Base-by-base conservation (phyloP, 2,329 filamentous ascomycete species). In the Fusarium nanum region DNA sequence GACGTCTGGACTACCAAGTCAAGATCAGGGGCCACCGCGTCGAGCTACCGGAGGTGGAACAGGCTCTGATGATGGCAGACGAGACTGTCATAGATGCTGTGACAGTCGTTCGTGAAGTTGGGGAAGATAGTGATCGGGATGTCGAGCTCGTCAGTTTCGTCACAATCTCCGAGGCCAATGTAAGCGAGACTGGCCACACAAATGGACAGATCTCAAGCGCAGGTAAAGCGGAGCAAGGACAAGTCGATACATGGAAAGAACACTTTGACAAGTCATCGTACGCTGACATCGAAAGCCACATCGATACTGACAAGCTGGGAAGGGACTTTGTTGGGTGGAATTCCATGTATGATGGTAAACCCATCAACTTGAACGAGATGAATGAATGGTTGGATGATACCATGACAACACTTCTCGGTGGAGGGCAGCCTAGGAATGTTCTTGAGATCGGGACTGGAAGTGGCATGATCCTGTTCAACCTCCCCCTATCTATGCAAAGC, bases 1-100 rank as follows among this genome's bases (percentile, higher is more conserved):
- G 74, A 2, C 73, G 77, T 14, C 71, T 74, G 4, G 76, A 79
- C 23, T 25, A 40, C 23, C 49, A 53, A 30, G 62, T 77, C 50
- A 79, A 79, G 58, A 66, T 79, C 12, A 71, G 76, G 22, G 77
- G 77, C 12, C 71, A 79, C 11, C 74, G 78, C 5, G 53, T 79
- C 27, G 78, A 80, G 55, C 55, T 74, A 3, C 71, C 58, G 0
- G 77, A 79, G 34, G 71, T 79, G 4, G 77, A 79, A 22, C 52
- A 50, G 11, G 48, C 48, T 8, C 8, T 49, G 7, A 52, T 52
- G 48, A 23, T 28, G 22, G 48, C 20, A 41, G 23, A 25, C n/a
- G 48, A 52, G 30, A 25, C 30, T 25, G 18, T 41, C 5, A 27
- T 34, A 13, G 48, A 52, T 34, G 48, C 48, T 20, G 58, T 55